These are phyloP conservation scores for Clarireedia homoeocarpa DNA, from an alignment of 2,329 filamentous ascomycete genomes.

Conservation along the genomic window DNA sequence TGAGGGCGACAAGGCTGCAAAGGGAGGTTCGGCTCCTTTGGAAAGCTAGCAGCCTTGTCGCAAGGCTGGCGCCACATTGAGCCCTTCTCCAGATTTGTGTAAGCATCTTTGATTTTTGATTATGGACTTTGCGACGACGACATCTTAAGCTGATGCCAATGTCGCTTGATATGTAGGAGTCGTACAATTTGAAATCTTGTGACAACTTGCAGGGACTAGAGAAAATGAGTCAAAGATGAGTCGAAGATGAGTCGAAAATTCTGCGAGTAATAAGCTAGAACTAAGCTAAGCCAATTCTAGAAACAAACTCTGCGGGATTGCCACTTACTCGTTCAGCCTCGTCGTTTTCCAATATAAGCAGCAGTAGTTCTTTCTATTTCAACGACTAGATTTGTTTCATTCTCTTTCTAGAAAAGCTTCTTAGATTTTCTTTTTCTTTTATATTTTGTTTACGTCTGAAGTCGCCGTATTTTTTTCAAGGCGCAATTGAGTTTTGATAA, in stretches of 20 bases:
- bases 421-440: neutral
- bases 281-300: too few species aligned
- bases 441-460: conserved; percentile 21
- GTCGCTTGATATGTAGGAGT: too few species aligned
- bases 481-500: conserved; percentile 15
- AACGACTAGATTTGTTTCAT: neutral
- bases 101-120: too few species aligned
- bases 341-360: neutral
- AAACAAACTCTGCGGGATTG: neutral
- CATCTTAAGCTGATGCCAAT: too few species aligned
- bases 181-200: neutral
- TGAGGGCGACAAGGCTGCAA: too few species aligned
- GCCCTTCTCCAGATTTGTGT: too few species aligned
- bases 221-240: neutral
- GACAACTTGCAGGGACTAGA: neutral
- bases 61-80: too few species aligned
- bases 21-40: too few species aligned
- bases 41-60: too few species aligned
- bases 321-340: neutral
- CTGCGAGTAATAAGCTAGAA: too few species aligned
- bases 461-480: conserved; percentile 29
- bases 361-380: neutral
- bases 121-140: too few species aligned
- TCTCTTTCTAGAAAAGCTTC: neutral
- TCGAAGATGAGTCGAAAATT: neutral